Conservation (phyloP, 2,329 filamentous ascomycete genomes). For the Alternaria postmessia region DNA sequence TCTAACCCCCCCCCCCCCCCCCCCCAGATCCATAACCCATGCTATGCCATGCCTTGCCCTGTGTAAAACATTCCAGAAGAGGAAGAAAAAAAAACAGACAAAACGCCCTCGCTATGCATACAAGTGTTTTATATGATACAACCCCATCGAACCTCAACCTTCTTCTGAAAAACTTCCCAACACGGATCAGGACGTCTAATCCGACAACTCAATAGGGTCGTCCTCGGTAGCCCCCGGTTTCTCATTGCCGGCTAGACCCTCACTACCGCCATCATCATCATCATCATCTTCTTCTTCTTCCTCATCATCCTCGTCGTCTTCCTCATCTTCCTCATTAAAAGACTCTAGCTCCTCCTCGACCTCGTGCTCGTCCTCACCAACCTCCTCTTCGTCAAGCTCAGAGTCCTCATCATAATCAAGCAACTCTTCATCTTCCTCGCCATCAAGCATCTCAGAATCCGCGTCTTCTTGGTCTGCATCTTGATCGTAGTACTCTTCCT, state of each 20-base stretch:
- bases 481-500: not conserved
- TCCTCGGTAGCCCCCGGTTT: slow-evolving; percentile 39
- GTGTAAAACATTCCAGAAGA: not conserved
- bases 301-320: slow-evolving; percentile 8
- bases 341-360: slow-evolving; percentile 9
- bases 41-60: not conserved
- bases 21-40: not conserved
- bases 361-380: not conserved
- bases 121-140: not conserved
- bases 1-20: no score
- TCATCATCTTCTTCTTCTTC: slow-evolving; percentile 10
- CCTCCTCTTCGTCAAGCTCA: slow-evolving; percentile 11
- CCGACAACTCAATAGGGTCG: slow-evolving; percentile 47
- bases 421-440: slow-evolving; percentile 16
- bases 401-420: slow-evolving; percentile 10
- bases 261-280: not conserved
- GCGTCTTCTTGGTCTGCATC: slow-evolving; percentile 19
- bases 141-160: not conserved
- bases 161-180: no score
- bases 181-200: slow-evolving; percentile 19
- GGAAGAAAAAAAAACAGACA: not conserved
- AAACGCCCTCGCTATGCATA: slow-evolving; percentile 7
- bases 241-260: not conserved
- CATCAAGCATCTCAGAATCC: slow-evolving; percentile 24
- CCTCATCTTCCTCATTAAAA: slow-evolving; percentile 25